phyloP scores from a whole-genome alignment of 345 rosid species.

The Aquilaria malaccensis region DNA sequence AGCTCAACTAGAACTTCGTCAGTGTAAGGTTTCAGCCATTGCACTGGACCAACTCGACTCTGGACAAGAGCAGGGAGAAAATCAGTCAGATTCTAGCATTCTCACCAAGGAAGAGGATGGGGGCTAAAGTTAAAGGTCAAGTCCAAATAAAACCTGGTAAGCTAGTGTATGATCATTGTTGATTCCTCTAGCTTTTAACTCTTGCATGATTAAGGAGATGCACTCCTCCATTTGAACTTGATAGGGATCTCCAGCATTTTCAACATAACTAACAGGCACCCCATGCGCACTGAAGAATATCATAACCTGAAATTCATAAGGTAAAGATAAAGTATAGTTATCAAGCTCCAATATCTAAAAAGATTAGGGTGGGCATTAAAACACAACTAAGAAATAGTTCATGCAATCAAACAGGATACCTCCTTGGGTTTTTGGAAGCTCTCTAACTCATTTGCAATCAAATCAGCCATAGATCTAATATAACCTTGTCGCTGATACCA shows the following conservation, averaged over 20 bases:
- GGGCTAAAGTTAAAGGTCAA: slow-evolving; percentile 1
- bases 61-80: slow-evolving; percentile 16
- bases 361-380: not conserved
- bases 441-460: slow-evolving; percentile 65
- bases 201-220: slow-evolving; percentile 71
- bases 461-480: slow-evolving; percentile 78
- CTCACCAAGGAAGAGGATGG: not conserved
- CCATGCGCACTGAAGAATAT: slow-evolving; percentile 98
- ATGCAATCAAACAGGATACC: slow-evolving; percentile 30
- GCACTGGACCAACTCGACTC: slow-evolving; percentile 98
- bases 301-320: slow-evolving; percentile 45
- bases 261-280: slow-evolving; percentile 85
- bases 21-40: slow-evolving; percentile 94
- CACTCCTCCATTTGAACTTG: slow-evolving; percentile 96
- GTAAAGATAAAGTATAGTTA: slow-evolving; percentile 8
- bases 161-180: slow-evolving; percentile 67
- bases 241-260: slow-evolving; percentile 88
- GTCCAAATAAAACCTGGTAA: slow-evolving; percentile 59
- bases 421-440: slow-evolving; percentile 66
- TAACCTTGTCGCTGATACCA: slow-evolving; percentile 94
- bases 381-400: not conserved
- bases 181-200: slow-evolving; percentile 72
- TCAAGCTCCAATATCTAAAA: slow-evolving; percentile 5
- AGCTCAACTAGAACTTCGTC: slow-evolving; percentile 92
- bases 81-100: not conserved